phyloP scores from a whole-genome alignment of 495 filamentous ascomycete species.

The Oleoguttula mirabilis region DNA sequence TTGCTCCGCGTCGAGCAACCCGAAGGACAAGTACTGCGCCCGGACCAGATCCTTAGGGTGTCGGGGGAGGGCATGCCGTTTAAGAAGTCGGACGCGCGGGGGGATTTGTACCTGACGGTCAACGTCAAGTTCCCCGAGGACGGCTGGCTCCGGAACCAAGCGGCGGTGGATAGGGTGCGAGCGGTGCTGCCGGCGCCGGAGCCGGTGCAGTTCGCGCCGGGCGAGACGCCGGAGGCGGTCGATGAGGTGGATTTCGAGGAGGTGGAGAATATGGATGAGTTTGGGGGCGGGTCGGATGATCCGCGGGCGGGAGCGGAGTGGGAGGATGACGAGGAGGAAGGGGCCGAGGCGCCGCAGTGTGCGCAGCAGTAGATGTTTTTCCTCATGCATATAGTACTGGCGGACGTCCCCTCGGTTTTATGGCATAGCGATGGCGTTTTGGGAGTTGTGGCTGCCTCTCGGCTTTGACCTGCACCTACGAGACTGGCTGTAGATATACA shows the following conservation, averaged over 20 bases:
- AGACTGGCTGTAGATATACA: too few species aligned
- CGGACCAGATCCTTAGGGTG: slow-evolving; percentile 73
- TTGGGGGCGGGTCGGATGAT: slow-evolving; percentile 56
- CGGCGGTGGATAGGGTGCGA: slow-evolving; percentile 51
- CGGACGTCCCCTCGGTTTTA: not conserved
- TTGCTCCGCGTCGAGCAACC: slow-evolving; percentile 56
- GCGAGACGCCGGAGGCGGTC: slow-evolving; percentile 53
- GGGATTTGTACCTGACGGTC: slow-evolving; percentile 77
- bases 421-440: not conserved
- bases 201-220: slow-evolving; percentile 31
- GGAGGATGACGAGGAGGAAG: slow-evolving; percentile 66
- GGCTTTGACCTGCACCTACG: too few species aligned
- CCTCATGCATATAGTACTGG: slow-evolving; percentile 16
- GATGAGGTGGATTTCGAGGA: slow-evolving; percentile 80
- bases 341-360: slow-evolving; percentile 53
- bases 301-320: slow-evolving; percentile 59
- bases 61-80: slow-evolving; percentile 84
- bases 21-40: slow-evolving; percentile 61
- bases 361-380: slow-evolving; percentile 74
- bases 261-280: slow-evolving; percentile 66
- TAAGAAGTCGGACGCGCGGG: slow-evolving; percentile 70
- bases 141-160: slow-evolving; percentile 63
- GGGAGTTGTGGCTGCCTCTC: not conserved
- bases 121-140: slow-evolving; percentile 81
- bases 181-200: slow-evolving; percentile 56